These are phyloP conservation scores for Lentinula lateritia DNA, from an alignment of 768 basidiomycete genomes.

Conservation along the genomic window DNA sequence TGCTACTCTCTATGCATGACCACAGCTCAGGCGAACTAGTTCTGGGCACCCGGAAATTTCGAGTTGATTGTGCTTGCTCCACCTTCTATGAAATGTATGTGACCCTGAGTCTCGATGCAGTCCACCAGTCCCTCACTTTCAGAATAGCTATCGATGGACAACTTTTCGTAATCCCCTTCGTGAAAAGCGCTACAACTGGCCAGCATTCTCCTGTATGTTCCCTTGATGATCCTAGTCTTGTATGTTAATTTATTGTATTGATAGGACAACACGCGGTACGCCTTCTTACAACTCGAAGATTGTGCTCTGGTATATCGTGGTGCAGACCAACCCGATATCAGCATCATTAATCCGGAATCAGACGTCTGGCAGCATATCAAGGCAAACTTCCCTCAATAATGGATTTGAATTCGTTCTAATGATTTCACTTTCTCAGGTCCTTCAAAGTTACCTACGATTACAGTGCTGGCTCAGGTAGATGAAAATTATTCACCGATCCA, in stretches of 20 bases:
- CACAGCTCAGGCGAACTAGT: constrained; percentile 38
- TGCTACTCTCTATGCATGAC: not conserved
- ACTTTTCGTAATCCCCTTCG: constrained; percentile 84
- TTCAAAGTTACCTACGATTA: too few species aligned
- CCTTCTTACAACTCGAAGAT: constrained; percentile 94
- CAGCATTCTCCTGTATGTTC: constrained; percentile 87
- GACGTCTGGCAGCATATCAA: too few species aligned
- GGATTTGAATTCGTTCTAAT: too few species aligned
- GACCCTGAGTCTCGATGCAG: not conserved
- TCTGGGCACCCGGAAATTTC: constrained; percentile 92
- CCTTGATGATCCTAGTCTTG: constrained; percentile 42
- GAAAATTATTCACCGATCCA: too few species aligned
- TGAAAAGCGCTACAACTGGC: constrained; percentile 88
- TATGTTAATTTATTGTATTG: not conserved
- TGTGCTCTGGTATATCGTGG: constrained; percentile 90
- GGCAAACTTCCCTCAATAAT: too few species aligned
- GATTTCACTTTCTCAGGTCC: too few species aligned
- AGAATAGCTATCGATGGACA: constrained; percentile 56
- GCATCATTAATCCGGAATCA: too few species aligned
- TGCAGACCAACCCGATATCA: constrained; percentile 97
- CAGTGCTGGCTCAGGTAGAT: too few species aligned
- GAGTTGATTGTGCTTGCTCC: constrained; percentile 76
- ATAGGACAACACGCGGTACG: constrained; percentile 93
- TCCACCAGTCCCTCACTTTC: not conserved
- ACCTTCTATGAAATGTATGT: constrained; percentile 44